Evolutionary conservation across 1,284 basidiomycete species (phyloP), one percentile per base, ranked within the genome.

Genomic region (Inonotus obliquus): DNA sequence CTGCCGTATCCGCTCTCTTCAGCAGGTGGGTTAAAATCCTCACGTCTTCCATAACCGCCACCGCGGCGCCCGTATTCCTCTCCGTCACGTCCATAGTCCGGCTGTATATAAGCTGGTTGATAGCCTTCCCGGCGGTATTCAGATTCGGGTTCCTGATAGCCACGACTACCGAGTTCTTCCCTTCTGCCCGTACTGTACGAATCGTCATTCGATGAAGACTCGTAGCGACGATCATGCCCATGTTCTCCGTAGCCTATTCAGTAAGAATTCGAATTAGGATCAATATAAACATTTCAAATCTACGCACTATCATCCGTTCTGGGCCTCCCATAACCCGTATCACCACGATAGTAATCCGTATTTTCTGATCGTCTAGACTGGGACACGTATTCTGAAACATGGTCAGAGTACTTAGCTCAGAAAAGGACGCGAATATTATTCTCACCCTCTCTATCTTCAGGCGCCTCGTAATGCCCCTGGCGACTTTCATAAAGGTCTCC

Each of bases 71-170:
- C 59, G 45, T 54, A 62, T 19, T 52, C 51, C 14, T 29, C 17
- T 29, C 55, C 63, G 14, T 47, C 59, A 10, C 49, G 57, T 39
- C 48, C 39, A 11, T 59, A 32, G 5, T 21, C 57, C 32, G 61
- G 45, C 53, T 52, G 56, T 25, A 27, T 35, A 37, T 66, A 62
- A 21, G 65, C 60, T 35, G 64, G 59, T 41, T 52, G 57, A 54
- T 63, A 65, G 37, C 57, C 63, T 49, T 61, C 53, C 52, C 44
- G 47, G 32, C 35, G n/a, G 54, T 39, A 48, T 19, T 38, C 37
- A 27, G 25, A 13, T 35, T 51, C 45, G 6, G 48, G 45, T 51
- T 57, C 17, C 9, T 62, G 51, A 19, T 60, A 39, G 25, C 37
- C 47, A n/a, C 38, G 57, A n/a, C 47, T 32, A 29, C 41, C 56